Percentiles rank a stretch among this genome's conserved stretches.
Evolutionary conservation across 1,284 basidiomycete species (phyloP).

Genomic region (Anthracocystis walkeri): DNA sequence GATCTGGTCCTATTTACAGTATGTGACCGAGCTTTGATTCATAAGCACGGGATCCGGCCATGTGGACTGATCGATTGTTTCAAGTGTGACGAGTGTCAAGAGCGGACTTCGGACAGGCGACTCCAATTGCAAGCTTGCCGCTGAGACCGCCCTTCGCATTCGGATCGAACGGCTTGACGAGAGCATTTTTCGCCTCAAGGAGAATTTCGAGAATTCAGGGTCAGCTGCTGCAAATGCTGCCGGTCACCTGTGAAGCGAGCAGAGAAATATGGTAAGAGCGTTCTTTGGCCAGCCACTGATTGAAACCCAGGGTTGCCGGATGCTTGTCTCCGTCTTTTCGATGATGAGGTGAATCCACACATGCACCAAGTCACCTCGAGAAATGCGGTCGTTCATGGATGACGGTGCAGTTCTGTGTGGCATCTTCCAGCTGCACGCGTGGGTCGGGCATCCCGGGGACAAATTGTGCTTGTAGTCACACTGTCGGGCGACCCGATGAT

Average conservation of each 20-base stretch:
- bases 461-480: not conserved
- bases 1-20: too few species aligned
- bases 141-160: not conserved
- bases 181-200: slow-evolving; percentile 15
- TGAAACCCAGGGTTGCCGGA: too few species aligned
- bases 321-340: not conserved
- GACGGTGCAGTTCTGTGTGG: not conserved
- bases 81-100: not conserved
- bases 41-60: too few species aligned
- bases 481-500: too few species aligned
- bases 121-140: not conserved
- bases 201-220: slow-evolving; percentile 3
- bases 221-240: slow-evolving; percentile 2
- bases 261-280: not conserved
- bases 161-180: not conserved
- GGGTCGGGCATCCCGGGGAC: not conserved
- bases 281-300: too few species aligned
- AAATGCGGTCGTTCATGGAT: not conserved
- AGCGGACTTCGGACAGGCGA: not conserved
- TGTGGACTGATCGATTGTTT: too few species aligned
- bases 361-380: not conserved
- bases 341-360: slow-evolving; percentile 3
- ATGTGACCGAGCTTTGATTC: too few species aligned
- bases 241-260: slow-evolving; percentile 1
- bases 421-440: not conserved